phyloP scores from a whole-genome alignment of 2,329 filamentous ascomycete species.

The Diaporthe velutina region DNA sequence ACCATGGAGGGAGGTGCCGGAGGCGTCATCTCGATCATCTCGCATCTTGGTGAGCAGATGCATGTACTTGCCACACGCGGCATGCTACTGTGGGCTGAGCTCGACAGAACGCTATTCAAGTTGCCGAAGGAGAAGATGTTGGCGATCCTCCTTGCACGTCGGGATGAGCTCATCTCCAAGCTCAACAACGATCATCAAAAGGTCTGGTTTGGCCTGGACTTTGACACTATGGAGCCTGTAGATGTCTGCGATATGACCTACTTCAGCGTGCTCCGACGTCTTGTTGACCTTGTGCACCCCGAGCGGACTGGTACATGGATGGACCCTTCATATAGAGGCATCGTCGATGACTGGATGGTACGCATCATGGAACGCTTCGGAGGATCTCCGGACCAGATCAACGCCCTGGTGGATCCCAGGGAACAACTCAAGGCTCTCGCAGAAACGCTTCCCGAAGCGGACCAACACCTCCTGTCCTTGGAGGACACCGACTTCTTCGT shows the following conservation, averaged over 20 bases:
- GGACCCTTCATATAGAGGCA: slow-evolving; percentile 46
- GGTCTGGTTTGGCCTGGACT: slow-evolving; percentile 60
- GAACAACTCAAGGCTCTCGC: slow-evolving; percentile 82
- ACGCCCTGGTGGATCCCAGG: slow-evolving; percentile 79
- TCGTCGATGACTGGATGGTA: slow-evolving; percentile 44
- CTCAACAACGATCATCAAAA: slow-evolving; percentile 63
- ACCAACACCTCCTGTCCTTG: slow-evolving; percentile 93
- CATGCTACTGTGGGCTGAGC: slow-evolving; percentile 52
- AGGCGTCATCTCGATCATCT: slow-evolving; percentile 47
- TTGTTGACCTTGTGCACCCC: slow-evolving; percentile 61
- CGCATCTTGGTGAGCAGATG: slow-evolving; percentile 55
- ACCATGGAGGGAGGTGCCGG: slow-evolving; percentile 49
- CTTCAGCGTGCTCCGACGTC: slow-evolving; percentile 56
- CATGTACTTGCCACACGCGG: slow-evolving; percentile 54
- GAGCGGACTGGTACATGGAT: slow-evolving; percentile 59
- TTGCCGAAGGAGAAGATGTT: slow-evolving; percentile 51
- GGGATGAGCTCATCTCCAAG: slow-evolving; percentile 58
- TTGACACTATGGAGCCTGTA: slow-evolving; percentile 53
- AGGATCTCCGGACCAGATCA: background rate
- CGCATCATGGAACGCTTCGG: slow-evolving; percentile 42
- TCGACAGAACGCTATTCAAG: slow-evolving; percentile 51
- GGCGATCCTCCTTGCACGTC: slow-evolving; percentile 55
- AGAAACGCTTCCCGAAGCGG: slow-evolving; percentile 85
- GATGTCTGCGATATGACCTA: slow-evolving; percentile 64
- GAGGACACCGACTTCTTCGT: slow-evolving; percentile 98